Percentiles rank a stretch among this genome's conserved stretches.
Evolutionary conservation across 768 basidiomycete genomes (phyloP).

Genomic region (Tricholoma hemisulphureum): DNA sequence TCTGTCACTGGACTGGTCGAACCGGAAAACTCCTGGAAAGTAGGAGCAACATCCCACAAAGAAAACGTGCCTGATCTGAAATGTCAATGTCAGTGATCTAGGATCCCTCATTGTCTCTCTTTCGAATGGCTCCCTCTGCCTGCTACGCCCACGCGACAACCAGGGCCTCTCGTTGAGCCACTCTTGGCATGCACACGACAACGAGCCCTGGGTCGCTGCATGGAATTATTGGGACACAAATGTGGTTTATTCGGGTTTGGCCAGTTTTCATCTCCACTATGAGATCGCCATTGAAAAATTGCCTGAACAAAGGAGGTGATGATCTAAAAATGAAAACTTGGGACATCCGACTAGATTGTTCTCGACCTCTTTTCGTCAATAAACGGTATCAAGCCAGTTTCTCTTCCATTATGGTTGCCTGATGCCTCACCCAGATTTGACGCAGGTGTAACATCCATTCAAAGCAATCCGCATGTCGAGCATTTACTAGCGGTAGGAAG

Average conservation of each 20-base stretch:
- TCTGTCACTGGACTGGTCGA: slow-evolving; percentile 93
- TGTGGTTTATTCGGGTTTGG: slow-evolving; percentile 80
- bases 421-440: slow-evolving; percentile 60
- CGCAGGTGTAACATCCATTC: slow-evolving; percentile 89
- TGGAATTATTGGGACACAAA: slow-evolving; percentile 87
- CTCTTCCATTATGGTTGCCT: not conserved
- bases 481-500: slow-evolving; percentile 89
- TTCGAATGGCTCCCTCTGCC: slow-evolving; percentile 74
- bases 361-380: slow-evolving; percentile 65
- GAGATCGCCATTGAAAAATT: slow-evolving; percentile 9
- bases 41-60: slow-evolving; percentile 25
- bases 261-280: not conserved
- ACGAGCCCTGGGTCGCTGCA: slow-evolving; percentile 91
- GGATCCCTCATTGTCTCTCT: slow-evolving; percentile 76
- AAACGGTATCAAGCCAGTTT: slow-evolving; percentile 48
- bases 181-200: slow-evolving; percentile 86
- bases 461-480: slow-evolving; percentile 77
- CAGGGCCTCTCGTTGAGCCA: slow-evolving; percentile 44
- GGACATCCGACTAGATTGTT: slow-evolving; percentile 73
- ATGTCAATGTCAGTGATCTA: slow-evolving; percentile 35
- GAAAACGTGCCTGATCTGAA: not conserved
- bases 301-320: slow-evolving; percentile 70
- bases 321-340: slow-evolving; percentile 88
- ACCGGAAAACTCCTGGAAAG: slow-evolving; percentile 52
- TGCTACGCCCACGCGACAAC: slow-evolving; percentile 50